Evolutionary conservation across 2,329 filamentous ascomycete species (phyloP), one percentile per base, ranked within the genome.

Genomic region (Xylariaceae sp.): DNA sequence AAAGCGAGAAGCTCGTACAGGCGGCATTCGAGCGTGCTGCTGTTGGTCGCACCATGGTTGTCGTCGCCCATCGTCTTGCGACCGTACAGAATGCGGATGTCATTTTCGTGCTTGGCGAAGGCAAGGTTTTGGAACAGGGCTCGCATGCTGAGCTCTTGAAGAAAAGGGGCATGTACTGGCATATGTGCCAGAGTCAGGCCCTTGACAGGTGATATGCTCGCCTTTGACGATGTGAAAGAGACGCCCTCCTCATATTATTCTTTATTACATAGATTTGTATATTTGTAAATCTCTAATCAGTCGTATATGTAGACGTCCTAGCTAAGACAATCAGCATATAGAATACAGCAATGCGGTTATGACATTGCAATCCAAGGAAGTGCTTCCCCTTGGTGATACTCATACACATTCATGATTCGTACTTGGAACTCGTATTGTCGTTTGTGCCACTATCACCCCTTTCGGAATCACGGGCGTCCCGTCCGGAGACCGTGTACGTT

Each of bases 81-180:
- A 93, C 88, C 10, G 85, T 92, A 17, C 88, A 89, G 72, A 88
- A 92, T 65, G 88, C 89, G 1, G 86, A 93, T 71, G 76, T 86
- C n/a, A 92, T 92, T 48, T 90, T 89, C 66, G 88, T 93, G 0
- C 83, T 94, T 52, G 88, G 88, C 9, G 80, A 86, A 61, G 84
- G 87, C 23, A 81, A 77, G 64, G 74, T 84, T 49, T 68, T 84
- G 9, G 82, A 84, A 70, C 74, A 79, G 68, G 82, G 82, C 9
- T 82, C 68, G 15, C 82, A 85, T 61, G 59, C 60, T 1, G 82
- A 84, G 66, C 65, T 85, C 60, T 61, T 84, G 61, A 77, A 72
- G 70, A 75, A 76, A 72, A 78, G 71, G 66, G 82, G 82, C 1
- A 76, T 82, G 4, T 84, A 84, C 61, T 84, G 80, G 78, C 75